Evolutionary conservation across 352 stramenopile species (phyloP).

Genomic region (Phytophthora colocasiae): DNA sequence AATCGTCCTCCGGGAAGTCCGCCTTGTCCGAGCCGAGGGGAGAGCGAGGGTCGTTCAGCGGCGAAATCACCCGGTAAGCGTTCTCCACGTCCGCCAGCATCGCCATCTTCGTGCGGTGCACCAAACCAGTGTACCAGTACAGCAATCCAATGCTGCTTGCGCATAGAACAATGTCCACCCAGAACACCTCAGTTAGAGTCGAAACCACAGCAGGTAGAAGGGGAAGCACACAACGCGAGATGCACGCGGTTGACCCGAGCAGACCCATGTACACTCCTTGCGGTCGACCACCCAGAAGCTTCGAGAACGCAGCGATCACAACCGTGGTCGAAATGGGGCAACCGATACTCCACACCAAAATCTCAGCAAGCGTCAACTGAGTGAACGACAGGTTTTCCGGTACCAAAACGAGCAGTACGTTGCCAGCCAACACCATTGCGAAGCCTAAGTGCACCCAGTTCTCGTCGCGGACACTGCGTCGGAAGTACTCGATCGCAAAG

Average conservation of each 20-base stretch:
- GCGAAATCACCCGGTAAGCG: constrained; percentile 29
- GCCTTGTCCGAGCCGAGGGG: constrained; percentile 48
- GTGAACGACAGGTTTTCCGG: constrained; percentile 50
- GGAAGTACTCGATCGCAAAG: constrained; percentile 77
- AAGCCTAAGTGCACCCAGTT: constrained; percentile 76
- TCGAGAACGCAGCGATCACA: constrained; percentile 74
- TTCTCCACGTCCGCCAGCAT: constrained; percentile 52
- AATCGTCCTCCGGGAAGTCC: constrained; percentile 29
- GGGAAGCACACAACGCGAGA: constrained; percentile 75
- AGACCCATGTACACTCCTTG: constrained; percentile 81
- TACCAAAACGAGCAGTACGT: constrained; percentile 54
- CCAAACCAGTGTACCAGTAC: constrained; percentile 67
- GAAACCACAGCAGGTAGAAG: constrained; percentile 64
- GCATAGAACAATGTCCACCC: constrained; percentile 69
- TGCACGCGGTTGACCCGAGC: constrained; percentile 64
- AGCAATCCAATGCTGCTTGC: constrained; percentile 58
- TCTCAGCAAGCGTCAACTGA: constrained; percentile 53
- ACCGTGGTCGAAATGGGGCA: constrained; percentile 77
- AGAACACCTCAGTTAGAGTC: constrained; percentile 71
- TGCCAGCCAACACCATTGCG: constrained; percentile 59
- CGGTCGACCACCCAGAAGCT: constrained; percentile 64
- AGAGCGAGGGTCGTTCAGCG: constrained; percentile 41
- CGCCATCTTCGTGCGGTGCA: constrained; percentile 53
- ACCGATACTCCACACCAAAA: constrained; percentile 83
- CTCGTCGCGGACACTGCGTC: constrained; percentile 61